Base-by-base conservation (phyloP, 139 green algal species). In the Deuterostichococcus epilithicus region DNA sequence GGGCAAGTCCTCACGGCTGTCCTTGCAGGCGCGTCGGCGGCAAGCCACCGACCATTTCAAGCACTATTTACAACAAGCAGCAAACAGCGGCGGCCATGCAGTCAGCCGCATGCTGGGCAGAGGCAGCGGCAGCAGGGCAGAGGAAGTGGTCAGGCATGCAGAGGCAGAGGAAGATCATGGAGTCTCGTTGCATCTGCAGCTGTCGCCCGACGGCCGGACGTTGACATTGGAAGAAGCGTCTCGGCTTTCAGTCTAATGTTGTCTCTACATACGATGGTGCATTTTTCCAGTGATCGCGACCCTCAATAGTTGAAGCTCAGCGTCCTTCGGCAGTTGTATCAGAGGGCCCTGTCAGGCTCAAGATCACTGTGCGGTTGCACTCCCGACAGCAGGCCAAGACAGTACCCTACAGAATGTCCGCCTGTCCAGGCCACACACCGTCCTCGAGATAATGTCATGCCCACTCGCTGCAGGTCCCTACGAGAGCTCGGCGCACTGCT, bases 401-500 rank as follows among this genome's bases (percentile, higher is more conserved):
- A n/a, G n/a, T n/a, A n/a, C n/a, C n/a, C n/a, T n/a, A n/a, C n/a
- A n/a, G n/a, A n/a, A n/a, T n/a, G n/a, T n/a, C n/a, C n/a, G n/a
- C n/a, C n/a, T n/a, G n/a, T n/a, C n/a, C n/a, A n/a, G n/a, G n/a
- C n/a, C n/a, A n/a, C n/a, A n/a, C 8, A 52, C 42, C 42, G 42
- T 52, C 10, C 42, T 23, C 42, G 10, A 52, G 42, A 52, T 13
- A 52, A 52, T 13, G 10, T 52, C 42, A 52, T 52, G 10, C 10
- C 42, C 13, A 13, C 42, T 23, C 18, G 5, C 52, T 30, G 3
- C 52, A 28, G 3, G 52, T 5, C 52, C 5, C 20, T 28, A 63
- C 52, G 52, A 63, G 52, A 63, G 26, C 52, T 63, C 52, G 18
- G 52, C 18, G 20, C 69, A 72, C 23, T 85, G 83, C 81, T 94